These are phyloP conservation scores for Picochlorum sp. DNA, from an alignment of 139 green algal genomes.

Conservation along the genomic window DNA sequence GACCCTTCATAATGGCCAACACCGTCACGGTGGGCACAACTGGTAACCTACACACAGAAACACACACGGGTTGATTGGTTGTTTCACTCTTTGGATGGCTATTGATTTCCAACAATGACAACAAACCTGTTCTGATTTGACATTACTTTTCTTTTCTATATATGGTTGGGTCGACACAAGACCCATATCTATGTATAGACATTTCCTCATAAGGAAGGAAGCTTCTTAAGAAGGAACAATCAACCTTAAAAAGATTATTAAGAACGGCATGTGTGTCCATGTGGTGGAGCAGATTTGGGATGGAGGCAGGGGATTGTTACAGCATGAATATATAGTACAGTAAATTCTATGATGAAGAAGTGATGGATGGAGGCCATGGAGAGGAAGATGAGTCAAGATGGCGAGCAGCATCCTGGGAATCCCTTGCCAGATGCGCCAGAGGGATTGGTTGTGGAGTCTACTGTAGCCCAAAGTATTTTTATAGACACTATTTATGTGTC, in stretches of 20 bases:
- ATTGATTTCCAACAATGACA: background rate
- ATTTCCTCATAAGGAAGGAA: too few relatives aligned
- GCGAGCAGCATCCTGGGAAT: too few relatives aligned
- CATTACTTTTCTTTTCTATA: slow-evolving; percentile 6
- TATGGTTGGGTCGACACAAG: too few relatives aligned
- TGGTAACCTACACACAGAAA: slow-evolving; percentile 24
- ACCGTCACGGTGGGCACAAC: slow-evolving; percentile 90
- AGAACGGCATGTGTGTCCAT: too few relatives aligned
- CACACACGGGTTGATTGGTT: background rate
- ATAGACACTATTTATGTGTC: background rate
- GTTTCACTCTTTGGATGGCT: too few relatives aligned
- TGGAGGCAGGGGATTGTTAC: too few relatives aligned
- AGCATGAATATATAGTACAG: background rate
- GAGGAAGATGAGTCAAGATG: too few relatives aligned
- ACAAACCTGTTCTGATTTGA: slow-evolving; percentile 28
- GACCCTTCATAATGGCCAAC: slow-evolving; percentile 81
- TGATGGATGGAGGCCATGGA: background rate
- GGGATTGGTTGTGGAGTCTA: background rate
- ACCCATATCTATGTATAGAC: too few relatives aligned
- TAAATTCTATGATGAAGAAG: too few relatives aligned
- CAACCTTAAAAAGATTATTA: too few relatives aligned
- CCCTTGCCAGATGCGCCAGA: background rate
- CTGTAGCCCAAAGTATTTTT: background rate
- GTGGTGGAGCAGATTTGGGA: too few relatives aligned
- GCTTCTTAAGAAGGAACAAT: too few relatives aligned